Percentiles rank a stretch among this genome's conserved stretches.
Conservation (phyloP, 805 yeast species). For the Starmerella geochares region DNA sequence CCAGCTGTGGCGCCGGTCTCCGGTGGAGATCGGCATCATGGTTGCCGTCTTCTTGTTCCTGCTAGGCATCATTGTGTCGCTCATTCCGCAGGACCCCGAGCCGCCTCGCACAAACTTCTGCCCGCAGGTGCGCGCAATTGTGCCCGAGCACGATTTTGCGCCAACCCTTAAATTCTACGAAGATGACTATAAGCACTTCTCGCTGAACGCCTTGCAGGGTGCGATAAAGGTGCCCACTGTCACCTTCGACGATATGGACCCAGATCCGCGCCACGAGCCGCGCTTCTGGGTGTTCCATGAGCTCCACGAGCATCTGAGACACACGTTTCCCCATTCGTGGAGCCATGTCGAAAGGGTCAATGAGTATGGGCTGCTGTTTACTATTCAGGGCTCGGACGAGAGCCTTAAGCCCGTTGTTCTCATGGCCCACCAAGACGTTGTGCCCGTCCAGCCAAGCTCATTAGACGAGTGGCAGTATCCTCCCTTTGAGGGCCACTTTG, state of each 20-base stretch:
- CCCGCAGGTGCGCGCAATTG: conserved; percentile 17
- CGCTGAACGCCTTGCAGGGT: conserved; percentile 29
- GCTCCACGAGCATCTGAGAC: conserved; percentile 43
- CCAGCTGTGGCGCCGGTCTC: conserved; percentile 18
- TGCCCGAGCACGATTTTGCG: conserved; percentile 6
- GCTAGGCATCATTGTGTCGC: conserved; percentile 17
- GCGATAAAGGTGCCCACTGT: conserved; percentile 64
- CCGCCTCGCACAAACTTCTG: conserved; percentile 18
- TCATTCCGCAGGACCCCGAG: conserved; percentile 21
- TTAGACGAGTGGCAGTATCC: conserved; percentile 51
- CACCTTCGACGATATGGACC: conserved; percentile 43
- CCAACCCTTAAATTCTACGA: conserved; percentile 17
- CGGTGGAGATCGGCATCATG: conserved; percentile 24
- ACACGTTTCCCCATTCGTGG: conserved; percentile 44
- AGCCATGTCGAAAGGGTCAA: conserved; percentile 45
- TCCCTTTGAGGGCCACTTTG: conserved; percentile 59
- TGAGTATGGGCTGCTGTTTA: conserved; percentile 51
- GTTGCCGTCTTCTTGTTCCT: conserved; percentile 17
- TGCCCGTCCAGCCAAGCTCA: conserved; percentile 56
- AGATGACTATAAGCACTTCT: conserved; percentile 14
- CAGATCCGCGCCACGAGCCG: conserved; percentile 40
- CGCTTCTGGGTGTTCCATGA: conserved; percentile 39
- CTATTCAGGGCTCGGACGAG: conserved; percentile 50
- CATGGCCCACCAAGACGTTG: conserved; percentile 74
- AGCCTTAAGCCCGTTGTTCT: conserved; percentile 55